Conservation (phyloP, 2,329 filamentous ascomycete species). For the Hypoxylon sp. region DNA sequence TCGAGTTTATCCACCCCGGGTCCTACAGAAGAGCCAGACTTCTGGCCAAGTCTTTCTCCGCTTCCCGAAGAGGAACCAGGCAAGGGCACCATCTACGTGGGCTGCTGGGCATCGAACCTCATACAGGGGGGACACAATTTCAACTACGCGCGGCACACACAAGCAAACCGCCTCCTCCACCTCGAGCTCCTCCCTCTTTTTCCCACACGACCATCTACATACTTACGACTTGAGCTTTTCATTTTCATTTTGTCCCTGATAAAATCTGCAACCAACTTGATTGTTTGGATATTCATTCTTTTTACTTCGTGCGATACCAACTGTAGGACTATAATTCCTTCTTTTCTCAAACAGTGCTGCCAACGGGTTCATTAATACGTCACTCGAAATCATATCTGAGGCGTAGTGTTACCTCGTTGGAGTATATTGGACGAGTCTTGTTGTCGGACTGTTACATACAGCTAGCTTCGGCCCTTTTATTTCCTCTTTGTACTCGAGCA, state of each 20-base stretch:
- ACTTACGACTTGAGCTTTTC: slow-evolving; percentile 7
- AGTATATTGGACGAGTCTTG: slow-evolving; percentile 38
- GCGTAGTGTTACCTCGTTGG: slow-evolving; percentile 29
- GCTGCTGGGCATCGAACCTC: slow-evolving; percentile 34
- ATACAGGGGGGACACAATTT: slow-evolving; percentile 28
- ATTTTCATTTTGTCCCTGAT: slow-evolving; percentile 11
- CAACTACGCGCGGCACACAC: slow-evolving; percentile 44
- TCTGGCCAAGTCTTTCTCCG: slow-evolving; percentile 38
- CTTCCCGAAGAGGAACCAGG: slow-evolving; percentile 27
- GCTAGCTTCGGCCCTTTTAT: slow-evolving; percentile 52
- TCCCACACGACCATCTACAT: slow-evolving; percentile 30
- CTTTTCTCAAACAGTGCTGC: slow-evolving; percentile 23
- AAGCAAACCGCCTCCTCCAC: slow-evolving; percentile 35
- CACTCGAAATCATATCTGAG: slow-evolving; percentile 35
- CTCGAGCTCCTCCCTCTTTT: slow-evolving; percentile 9
- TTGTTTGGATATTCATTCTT: slow-evolving; percentile 34
- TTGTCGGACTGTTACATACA: slow-evolving; percentile 47
- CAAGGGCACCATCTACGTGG: slow-evolving; percentile 12
- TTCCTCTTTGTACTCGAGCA: slow-evolving; percentile 44
- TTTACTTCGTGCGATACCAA: slow-evolving; percentile 28
- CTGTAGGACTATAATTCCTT: slow-evolving; percentile 19
- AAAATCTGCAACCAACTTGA: slow-evolving; percentile 6
- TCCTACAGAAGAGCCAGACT: slow-evolving; percentile 3
- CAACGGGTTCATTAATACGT: slow-evolving; percentile 34
- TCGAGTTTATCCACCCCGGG: slow-evolving; percentile 15